Evolutionary conservation across 164 flowering plant genomes (phyloP).

Genomic region (Berberis vulgaris): DNA sequence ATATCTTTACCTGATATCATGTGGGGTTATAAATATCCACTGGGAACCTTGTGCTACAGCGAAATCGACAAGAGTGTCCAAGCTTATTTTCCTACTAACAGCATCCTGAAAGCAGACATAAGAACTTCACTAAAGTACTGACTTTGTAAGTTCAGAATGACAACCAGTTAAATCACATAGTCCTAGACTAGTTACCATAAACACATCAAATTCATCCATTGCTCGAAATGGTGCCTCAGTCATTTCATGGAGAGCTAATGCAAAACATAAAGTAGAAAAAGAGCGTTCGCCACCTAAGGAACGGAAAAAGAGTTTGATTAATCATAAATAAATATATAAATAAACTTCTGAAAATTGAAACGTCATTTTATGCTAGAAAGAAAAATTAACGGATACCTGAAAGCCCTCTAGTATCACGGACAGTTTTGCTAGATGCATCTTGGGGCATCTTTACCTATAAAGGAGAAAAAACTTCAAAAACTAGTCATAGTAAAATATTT

Average conservation of each 20-base stretch:
- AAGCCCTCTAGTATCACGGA: slow-evolving; percentile 90
- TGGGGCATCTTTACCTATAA: slow-evolving; percentile 91
- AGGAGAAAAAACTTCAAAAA: neutral
- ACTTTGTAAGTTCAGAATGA: neutral
- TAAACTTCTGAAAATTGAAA: neutral
- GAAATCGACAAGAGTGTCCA: slow-evolving; percentile 84
- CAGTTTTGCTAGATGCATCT: slow-evolving; percentile 66
- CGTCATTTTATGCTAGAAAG: neutral
- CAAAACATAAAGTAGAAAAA: slow-evolving; percentile 88
- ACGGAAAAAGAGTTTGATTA: neutral
- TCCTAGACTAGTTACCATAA: slow-evolving; percentile 63
- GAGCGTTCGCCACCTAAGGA: slow-evolving; percentile 89
- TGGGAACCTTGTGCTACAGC: slow-evolving; percentile 80
- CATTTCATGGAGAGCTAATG: slow-evolving; percentile 92
- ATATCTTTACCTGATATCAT: slow-evolving; percentile 74
- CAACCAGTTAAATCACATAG: neutral
- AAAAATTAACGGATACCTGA: slow-evolving; percentile 34
- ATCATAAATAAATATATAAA: neutral
- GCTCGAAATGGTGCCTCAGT: slow-evolving; percentile 93
- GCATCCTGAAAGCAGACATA: slow-evolving; percentile 67
- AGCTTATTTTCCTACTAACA: slow-evolving; percentile 88
- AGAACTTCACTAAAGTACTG: neutral
- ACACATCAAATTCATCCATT: slow-evolving; percentile 99
- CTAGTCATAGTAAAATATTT: neutral
- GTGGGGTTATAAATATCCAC: slow-evolving; percentile 97